Percentiles rank a stretch among this genome's conserved stretches.
Conservation (phyloP, 345 rosid species). For the Isatis tinctoria region DNA sequence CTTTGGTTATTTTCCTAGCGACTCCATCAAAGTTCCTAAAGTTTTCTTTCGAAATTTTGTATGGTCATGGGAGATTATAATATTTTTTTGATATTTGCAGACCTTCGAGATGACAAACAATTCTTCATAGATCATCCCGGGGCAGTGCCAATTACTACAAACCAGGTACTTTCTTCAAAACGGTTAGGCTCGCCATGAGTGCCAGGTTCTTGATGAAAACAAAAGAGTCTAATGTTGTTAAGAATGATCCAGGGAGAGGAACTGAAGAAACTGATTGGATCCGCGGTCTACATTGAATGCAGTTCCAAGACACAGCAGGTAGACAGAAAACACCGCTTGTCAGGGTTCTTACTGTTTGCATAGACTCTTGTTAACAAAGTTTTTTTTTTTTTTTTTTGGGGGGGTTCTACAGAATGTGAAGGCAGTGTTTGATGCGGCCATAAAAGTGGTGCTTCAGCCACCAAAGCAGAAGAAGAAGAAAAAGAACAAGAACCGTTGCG, state of each 20-base stretch:
- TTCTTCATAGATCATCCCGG: conserved; percentile 71
- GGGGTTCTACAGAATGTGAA: conserved; percentile 62
- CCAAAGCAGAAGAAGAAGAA: conserved; percentile 86
- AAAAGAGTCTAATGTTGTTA: neutral
- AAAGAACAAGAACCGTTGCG: conserved; percentile 58
- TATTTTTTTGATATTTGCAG: conserved; percentile 31
- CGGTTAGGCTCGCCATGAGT: neutral
- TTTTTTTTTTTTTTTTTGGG: neutral
- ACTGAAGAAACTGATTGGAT: conserved; percentile 74
- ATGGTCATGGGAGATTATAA: neutral
- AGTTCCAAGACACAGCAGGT: conserved; percentile 97
- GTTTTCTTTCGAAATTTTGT: neutral
- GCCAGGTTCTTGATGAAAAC: neutral
- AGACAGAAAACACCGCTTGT: neutral
- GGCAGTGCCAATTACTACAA: conserved; percentile 60
- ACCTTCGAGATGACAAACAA: conserved; percentile 70
- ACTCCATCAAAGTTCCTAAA: neutral
- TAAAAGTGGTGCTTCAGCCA: conserved; percentile 83
- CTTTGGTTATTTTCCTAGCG: neutral
- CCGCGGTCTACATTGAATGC: conserved; percentile 88
- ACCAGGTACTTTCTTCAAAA: conserved; percentile 39
- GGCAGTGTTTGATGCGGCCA: conserved; percentile 80
- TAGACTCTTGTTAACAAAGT: neutral
- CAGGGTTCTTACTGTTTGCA: neutral
- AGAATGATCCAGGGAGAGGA: conserved; percentile 75